Conservation (phyloP, 2,329 filamentous ascomycete genomes). For the Lasiodiplodia sp. region DNA sequence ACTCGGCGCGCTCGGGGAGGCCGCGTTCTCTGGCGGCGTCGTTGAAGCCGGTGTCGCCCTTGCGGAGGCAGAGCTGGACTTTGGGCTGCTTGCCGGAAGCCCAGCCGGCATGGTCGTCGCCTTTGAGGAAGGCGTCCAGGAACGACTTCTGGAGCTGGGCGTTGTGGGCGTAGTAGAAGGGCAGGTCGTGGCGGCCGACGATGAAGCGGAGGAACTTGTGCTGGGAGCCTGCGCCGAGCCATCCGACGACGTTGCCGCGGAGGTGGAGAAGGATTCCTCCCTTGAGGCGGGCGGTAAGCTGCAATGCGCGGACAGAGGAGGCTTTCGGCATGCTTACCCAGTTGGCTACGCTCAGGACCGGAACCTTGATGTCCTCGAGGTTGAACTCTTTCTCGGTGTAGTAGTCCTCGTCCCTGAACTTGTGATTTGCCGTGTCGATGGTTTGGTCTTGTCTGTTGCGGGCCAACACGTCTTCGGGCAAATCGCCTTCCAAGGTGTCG, state of each 20-base stretch:
- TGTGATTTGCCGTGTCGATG: conserved; percentile 51
- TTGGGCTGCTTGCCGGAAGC: conserved; percentile 64
- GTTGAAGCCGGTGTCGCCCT: conserved; percentile 73
- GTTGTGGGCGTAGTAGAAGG: conserved; percentile 75
- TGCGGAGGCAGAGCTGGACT: conserved; percentile 68
- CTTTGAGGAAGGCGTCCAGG: conserved; percentile 74
- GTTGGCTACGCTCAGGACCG: conserved; percentile 71
- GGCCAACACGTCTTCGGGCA: conserved; percentile 60
- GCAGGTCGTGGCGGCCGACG: conserved; percentile 73
- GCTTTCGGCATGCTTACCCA: conserved; percentile 55
- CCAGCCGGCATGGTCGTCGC: conserved; percentile 69
- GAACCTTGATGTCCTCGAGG: conserved; percentile 71
- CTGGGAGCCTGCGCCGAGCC: conserved; percentile 67
- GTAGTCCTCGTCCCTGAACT: conserved; percentile 69
- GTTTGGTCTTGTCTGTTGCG: conserved; percentile 54
- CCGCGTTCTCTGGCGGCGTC: conserved; percentile 65
- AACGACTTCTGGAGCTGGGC: conserved; percentile 73
- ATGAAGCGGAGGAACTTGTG: conserved; percentile 75
- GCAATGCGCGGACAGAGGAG: no score
- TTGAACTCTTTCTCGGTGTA: conserved; percentile 71
- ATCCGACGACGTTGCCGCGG: conserved; percentile 73
- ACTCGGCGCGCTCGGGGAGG: conserved; percentile 64
- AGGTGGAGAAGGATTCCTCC: conserved; percentile 72
- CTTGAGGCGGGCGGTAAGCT: no score
- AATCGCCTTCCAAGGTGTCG: conserved; percentile 65